Evolutionary conservation across 2,329 filamentous ascomycete genomes (phyloP).

Genomic region (Colletotrichum sidae): DNA sequence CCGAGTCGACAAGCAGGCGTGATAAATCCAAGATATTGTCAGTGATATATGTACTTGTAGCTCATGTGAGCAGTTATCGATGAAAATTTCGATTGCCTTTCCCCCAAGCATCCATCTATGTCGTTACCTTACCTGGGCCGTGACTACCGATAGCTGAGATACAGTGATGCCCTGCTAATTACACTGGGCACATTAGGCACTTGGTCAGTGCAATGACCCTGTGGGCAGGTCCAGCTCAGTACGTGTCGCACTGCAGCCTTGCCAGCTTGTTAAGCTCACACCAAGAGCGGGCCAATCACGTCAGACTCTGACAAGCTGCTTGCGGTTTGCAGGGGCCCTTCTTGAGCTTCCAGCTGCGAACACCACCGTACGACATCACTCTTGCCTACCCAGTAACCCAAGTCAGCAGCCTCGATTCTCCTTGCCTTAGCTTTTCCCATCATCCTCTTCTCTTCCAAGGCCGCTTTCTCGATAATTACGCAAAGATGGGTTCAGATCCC

Average conservation of each 20-base stretch:
- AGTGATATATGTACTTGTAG: no score
- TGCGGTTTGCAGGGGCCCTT: constrained; percentile 35
- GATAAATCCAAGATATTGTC: no score
- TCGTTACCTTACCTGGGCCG: no score
- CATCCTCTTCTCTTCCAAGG: not conserved
- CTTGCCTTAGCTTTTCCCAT: constrained; percentile 1
- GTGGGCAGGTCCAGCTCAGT: constrained; percentile 3
- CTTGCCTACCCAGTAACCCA: constrained; percentile 23
- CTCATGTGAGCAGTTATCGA: no score
- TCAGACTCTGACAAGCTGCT: constrained; percentile 21
- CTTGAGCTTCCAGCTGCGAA: constrained; percentile 34
- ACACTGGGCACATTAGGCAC: constrained; percentile 17
- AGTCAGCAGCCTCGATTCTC: constrained; percentile 21
- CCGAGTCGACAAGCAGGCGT: no score
- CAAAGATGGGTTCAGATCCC: constrained; percentile 78
- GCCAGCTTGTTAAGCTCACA: constrained; percentile 32
- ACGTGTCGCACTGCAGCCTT: constrained; percentile 39
- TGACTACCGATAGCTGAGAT: no score
- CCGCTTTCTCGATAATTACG: constrained; percentile 6
- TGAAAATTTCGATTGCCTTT: no score
- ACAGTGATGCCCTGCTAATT: not conserved
- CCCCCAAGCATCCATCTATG: no score
- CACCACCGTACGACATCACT: constrained; percentile 36
- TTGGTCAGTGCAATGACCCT: no score
- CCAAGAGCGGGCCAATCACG: constrained; percentile 26